Percentiles rank a stretch among this genome's conserved stretches.
Evolutionary conservation across 306 rosid genomes (phyloP).

Genomic region (Potentilla sterilis): DNA sequence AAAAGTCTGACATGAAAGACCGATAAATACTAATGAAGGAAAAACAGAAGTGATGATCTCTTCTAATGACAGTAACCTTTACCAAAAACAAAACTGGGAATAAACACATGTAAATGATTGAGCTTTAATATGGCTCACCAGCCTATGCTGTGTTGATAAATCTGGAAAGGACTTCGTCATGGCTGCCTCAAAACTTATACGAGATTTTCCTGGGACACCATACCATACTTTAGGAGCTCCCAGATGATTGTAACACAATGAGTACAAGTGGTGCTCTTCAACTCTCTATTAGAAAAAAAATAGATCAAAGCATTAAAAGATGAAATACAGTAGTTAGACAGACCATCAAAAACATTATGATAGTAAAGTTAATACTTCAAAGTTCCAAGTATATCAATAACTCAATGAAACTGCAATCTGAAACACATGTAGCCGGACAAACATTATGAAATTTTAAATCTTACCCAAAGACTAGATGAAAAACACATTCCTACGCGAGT

Average conservation of each 20-base stretch:
- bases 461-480: slow-evolving; percentile 73
- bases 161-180: slow-evolving; percentile 42
- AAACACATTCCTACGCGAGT: slow-evolving; percentile 83
- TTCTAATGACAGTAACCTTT: background rate
- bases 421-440: slow-evolving; percentile 1
- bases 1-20: slow-evolving; percentile 26
- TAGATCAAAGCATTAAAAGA: background rate
- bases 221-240: slow-evolving; percentile 86
- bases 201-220: slow-evolving; percentile 56
- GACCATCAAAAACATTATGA: slow-evolving; percentile 1
- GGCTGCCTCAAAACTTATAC: slow-evolving; percentile 45
- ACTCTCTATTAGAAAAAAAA: slow-evolving; percentile 47
- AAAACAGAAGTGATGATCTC: slow-evolving; percentile 3
- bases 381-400: background rate
- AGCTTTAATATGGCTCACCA: slow-evolving; percentile 49
- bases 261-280: slow-evolving; percentile 77
- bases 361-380: background rate
- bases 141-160: slow-evolving; percentile 31
- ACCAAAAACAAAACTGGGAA: background rate
- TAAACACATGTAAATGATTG: background rate
- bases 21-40: slow-evolving; percentile 5
- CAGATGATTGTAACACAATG: slow-evolving; percentile 62
- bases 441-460: slow-evolving; percentile 14
- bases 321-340: background rate
- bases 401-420: background rate